Conservation (phyloP, 768 basidiomycete species). For the Galerina sulciceps region DNA sequence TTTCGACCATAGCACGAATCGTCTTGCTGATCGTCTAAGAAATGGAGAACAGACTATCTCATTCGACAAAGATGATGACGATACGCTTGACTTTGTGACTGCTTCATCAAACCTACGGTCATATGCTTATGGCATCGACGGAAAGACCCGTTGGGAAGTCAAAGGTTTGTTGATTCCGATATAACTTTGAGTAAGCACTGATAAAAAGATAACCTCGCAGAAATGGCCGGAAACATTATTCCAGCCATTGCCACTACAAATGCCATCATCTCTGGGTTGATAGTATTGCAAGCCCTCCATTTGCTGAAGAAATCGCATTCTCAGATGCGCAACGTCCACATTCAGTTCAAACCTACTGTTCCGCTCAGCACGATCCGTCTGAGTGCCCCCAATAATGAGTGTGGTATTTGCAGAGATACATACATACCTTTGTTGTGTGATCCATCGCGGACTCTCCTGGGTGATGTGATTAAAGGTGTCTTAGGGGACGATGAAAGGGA, state of each 20-base stretch:
- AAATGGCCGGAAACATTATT: slow-evolving; percentile 99
- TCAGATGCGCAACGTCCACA: slow-evolving; percentile 73
- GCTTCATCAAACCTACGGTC: slow-evolving; percentile 93
- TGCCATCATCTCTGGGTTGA: slow-evolving; percentile 93
- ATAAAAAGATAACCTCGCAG: slow-evolving; percentile 40
- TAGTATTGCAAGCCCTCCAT: slow-evolving; percentile 91
- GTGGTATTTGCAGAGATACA: slow-evolving; percentile 86
- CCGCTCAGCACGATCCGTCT: slow-evolving; percentile 76
- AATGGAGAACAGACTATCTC: slow-evolving; percentile 73
- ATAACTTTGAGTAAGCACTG: not conserved
- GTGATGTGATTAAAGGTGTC: slow-evolving; percentile 72
- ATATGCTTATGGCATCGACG: slow-evolving; percentile 84
- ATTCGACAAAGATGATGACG: slow-evolving; percentile 99
- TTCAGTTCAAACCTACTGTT: slow-evolving; percentile 77
- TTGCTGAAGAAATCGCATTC: slow-evolving; percentile 71
- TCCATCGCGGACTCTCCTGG: slow-evolving; percentile 65
- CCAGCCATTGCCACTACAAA: slow-evolving; percentile 99
- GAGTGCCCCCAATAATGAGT: slow-evolving; percentile 72
- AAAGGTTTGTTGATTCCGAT: slow-evolving; percentile 64
- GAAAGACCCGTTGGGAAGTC: slow-evolving; percentile 94
- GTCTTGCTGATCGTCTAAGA: slow-evolving; percentile 70
- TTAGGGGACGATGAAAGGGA: slow-evolving; percentile 64
- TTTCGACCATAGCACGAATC: slow-evolving; percentile 63
- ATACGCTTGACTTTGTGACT: slow-evolving; percentile 95
- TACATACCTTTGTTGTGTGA: slow-evolving; percentile 81